Evolutionary conservation across 2,329 filamentous ascomycete species (phyloP).

Genomic region (Remersonia thermophila): DNA sequence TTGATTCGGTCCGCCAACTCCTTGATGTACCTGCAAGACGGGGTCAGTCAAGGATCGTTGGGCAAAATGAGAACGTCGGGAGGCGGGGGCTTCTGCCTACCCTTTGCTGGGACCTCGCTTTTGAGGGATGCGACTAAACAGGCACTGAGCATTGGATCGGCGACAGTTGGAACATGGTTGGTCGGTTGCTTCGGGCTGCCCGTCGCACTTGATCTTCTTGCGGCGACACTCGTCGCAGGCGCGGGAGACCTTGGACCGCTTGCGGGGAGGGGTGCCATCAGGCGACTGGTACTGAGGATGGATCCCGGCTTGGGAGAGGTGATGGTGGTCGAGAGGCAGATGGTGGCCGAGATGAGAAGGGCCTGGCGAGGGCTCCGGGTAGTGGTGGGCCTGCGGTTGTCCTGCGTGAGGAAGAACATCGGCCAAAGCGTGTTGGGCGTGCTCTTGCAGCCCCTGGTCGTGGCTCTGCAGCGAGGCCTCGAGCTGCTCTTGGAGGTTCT

Average conservation of each 20-base stretch:
- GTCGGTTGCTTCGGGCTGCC: slow-evolving; percentile 57
- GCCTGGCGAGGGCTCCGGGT: slow-evolving; percentile 11
- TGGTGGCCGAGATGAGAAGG: slow-evolving; percentile 22
- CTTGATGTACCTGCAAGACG: slow-evolving; percentile 61
- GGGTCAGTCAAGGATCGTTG: slow-evolving; percentile 2
- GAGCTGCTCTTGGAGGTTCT: slow-evolving; percentile 11
- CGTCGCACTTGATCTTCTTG: slow-evolving; percentile 85
- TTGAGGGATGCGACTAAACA: slow-evolving; percentile 79
- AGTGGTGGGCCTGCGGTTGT: slow-evolving; percentile 18
- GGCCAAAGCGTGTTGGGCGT: slow-evolving; percentile 8
- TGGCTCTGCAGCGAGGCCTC: slow-evolving; percentile 17
- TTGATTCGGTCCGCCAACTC: slow-evolving; percentile 78
- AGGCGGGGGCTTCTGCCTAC: too few relatives aligned
- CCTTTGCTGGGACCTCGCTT: slow-evolving; percentile 86
- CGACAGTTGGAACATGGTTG: slow-evolving; percentile 72
- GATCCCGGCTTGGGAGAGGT: slow-evolving; percentile 16
- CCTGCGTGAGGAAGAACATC: slow-evolving; percentile 19
- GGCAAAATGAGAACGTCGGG: too few relatives aligned
- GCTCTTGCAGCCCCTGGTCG: slow-evolving; percentile 16
- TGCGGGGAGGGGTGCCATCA: slow-evolving; percentile 55
- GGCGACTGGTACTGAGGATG: slow-evolving; percentile 25
- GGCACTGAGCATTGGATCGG: slow-evolving; percentile 61
- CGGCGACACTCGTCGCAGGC: slow-evolving; percentile 82
- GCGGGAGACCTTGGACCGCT: slow-evolving; percentile 74
- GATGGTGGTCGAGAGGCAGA: slow-evolving; percentile 25